Percentiles rank a stretch among this genome's conserved stretches.
phyloP scores from a whole-genome alignment of 331 rosid genomes.

The Quercus tomentella region DNA sequence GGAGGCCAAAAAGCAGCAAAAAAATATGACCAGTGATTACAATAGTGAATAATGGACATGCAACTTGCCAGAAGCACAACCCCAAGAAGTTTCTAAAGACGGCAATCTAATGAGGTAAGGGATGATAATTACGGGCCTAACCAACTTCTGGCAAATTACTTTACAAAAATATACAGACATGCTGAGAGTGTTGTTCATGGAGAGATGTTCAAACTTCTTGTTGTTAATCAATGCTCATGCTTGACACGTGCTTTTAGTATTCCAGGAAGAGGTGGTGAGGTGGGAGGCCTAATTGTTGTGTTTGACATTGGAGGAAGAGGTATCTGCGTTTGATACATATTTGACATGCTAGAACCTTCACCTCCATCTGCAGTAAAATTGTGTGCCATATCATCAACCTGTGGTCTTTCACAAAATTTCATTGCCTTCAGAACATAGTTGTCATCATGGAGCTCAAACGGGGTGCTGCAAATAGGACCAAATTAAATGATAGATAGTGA shows the following conservation, averaged over 20 bases:
- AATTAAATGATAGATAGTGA: neutral
- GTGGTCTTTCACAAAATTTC: constrained; percentile 67
- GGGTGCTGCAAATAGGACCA: constrained; percentile 58
- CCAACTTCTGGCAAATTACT: constrained; percentile 32
- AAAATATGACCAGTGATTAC: constrained; percentile 18
- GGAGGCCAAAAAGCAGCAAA: constrained; percentile 8
- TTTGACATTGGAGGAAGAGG: constrained; percentile 42
- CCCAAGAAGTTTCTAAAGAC: constrained; percentile 16
- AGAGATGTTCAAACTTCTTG: constrained; percentile 7
- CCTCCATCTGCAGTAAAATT: constrained; percentile 57
- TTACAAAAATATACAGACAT: constrained; percentile 58
- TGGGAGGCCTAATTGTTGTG: constrained; percentile 55
- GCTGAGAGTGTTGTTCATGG: constrained; percentile 20
- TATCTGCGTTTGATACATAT: constrained; percentile 49
- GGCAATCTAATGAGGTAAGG: constrained; percentile 21
- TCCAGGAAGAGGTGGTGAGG: constrained; percentile 90
- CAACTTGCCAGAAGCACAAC: constrained; percentile 24
- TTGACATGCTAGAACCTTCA: constrained; percentile 67
- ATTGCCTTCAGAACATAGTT: constrained; percentile 83
- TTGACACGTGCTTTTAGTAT: constrained; percentile 82
- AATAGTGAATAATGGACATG: constrained; percentile 21
- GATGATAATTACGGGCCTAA: constrained; percentile 16
- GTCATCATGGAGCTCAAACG: constrained; percentile 97
- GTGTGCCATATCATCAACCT: constrained; percentile 39
- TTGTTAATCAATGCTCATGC: constrained; percentile 57